Conservation (phyloP, 352 stramenopile genomes). For the Pythium aquatile region DNA sequence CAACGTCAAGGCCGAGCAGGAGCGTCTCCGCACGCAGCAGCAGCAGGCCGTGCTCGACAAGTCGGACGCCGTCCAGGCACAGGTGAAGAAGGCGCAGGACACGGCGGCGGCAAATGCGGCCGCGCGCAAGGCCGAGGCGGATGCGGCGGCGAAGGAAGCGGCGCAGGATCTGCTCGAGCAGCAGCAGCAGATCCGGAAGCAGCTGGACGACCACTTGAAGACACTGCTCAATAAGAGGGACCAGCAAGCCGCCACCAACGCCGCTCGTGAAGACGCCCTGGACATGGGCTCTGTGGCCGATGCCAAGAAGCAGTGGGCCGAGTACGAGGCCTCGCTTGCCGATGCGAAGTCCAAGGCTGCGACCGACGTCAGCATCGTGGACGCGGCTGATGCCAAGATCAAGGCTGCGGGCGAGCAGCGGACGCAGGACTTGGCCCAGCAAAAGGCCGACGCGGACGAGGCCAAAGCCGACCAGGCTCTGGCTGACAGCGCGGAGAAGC, state of each 20-base stretch:
- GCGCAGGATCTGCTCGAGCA: neutral
- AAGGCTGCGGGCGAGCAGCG: neutral
- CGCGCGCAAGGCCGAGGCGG: conserved; percentile 1
- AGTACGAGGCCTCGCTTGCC: neutral
- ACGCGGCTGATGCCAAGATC: neutral
- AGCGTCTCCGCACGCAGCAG: neutral
- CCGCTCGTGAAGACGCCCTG: neutral
- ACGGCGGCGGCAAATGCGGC: neutral
- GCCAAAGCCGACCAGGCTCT: neutral
- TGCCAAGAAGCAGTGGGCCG: neutral
- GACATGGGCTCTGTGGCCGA: neutral
- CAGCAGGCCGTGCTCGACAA: neutral
- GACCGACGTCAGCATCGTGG: neutral
- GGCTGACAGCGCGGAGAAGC: conserved; percentile 1
- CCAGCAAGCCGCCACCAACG: neutral
- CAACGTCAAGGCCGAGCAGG: neutral
- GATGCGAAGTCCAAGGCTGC: conserved; percentile 9
- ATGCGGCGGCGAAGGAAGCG: neutral
- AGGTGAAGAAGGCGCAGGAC: neutral
- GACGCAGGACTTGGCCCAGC: neutral
- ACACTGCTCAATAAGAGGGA: neutral
- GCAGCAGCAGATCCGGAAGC: neutral
- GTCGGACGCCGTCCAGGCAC: neutral
- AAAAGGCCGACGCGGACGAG: neutral
- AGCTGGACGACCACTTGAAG: conserved; percentile 5